These are phyloP conservation scores for Kazachstania africana DNA, from an alignment of 805 yeast species.

Conservation along the genomic window DNA sequence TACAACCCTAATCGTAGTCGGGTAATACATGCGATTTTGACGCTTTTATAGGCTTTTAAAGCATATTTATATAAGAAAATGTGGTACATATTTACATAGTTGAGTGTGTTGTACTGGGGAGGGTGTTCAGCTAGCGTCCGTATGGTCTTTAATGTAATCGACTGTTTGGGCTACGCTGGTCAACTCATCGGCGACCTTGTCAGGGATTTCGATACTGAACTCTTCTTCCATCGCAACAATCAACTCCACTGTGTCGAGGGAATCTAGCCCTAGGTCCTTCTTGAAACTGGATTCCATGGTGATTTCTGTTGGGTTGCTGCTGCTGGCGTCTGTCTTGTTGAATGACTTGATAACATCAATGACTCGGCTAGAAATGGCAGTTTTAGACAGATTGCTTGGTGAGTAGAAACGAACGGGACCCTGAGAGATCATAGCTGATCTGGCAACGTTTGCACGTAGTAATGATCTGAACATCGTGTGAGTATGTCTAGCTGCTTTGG, in stretches of 20 bases:
- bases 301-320: slow-evolving; percentile 29
- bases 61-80: neutral
- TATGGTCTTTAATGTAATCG: slow-evolving; percentile 46
- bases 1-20: no score
- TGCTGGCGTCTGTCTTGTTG: slow-evolving; percentile 48
- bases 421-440: no score
- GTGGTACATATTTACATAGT: neutral
- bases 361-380: slow-evolving; percentile 74
- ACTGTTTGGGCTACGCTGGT: slow-evolving; percentile 88
- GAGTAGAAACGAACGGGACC: slow-evolving; percentile 6
- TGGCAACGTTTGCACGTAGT: no score
- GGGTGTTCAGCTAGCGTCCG: no score
- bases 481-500: no score
- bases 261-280: slow-evolving; percentile 55
- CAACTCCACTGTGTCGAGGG: slow-evolving; percentile 89
- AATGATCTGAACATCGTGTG: no score
- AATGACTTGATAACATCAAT: slow-evolving; percentile 59
- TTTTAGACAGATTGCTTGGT: slow-evolving; percentile 37
- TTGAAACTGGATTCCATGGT: slow-evolving; percentile 34
- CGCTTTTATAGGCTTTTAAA: no score
- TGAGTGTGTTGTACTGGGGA: no score
- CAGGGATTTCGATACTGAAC: slow-evolving; percentile 73
- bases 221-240: slow-evolving; percentile 93
- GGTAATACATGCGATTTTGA: no score
- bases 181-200: slow-evolving; percentile 83